Conservation (phyloP, 441 rosid genomes). For the Euphorbia schlechtendalii region DNA sequence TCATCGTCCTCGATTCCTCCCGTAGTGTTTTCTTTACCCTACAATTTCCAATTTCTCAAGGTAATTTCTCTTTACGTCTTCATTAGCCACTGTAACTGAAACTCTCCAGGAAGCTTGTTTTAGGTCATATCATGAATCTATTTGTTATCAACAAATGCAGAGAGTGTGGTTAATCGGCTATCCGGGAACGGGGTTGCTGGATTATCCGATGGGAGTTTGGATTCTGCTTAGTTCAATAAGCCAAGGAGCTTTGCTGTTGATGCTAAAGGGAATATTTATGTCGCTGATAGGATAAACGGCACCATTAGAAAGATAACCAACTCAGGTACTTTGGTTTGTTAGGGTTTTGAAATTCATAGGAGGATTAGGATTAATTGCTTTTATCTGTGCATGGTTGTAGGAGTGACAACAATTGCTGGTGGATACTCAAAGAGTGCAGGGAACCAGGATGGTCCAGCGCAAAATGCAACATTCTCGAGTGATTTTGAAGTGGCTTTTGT, state of each 20-base stretch:
- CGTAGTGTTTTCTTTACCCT: constrained; percentile 40
- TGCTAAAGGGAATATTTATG: constrained; percentile 56
- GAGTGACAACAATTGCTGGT: constrained; percentile 61
- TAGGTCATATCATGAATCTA: neutral
- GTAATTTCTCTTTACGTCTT: constrained; percentile 14
- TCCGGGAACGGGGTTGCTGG: constrained; percentile 41
- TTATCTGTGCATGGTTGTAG: constrained; percentile 18
- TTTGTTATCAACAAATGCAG: constrained; percentile 18
- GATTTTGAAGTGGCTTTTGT: constrained; percentile 49
- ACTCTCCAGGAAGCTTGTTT: neutral
- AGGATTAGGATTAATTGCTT: neutral
- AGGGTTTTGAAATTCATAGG: no score
- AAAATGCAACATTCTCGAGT: constrained; percentile 54
- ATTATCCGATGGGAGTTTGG: constrained; percentile 40
- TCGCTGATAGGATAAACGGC: constrained; percentile 49
- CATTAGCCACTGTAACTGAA: no score
- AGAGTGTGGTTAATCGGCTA: constrained; percentile 30
- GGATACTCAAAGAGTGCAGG: constrained; percentile 36
- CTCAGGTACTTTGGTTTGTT: constrained; percentile 33
- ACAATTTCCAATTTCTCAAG: constrained; percentile 39
- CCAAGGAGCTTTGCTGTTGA: constrained; percentile 52
- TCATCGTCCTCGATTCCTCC: constrained; percentile 42
- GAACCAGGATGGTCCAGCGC: constrained; percentile 51
- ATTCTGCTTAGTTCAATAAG: constrained; percentile 36
- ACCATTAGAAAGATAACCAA: constrained; percentile 52